phyloP scores from a whole-genome alignment of 345 rosid genomes.

The Salix viminalis region DNA sequence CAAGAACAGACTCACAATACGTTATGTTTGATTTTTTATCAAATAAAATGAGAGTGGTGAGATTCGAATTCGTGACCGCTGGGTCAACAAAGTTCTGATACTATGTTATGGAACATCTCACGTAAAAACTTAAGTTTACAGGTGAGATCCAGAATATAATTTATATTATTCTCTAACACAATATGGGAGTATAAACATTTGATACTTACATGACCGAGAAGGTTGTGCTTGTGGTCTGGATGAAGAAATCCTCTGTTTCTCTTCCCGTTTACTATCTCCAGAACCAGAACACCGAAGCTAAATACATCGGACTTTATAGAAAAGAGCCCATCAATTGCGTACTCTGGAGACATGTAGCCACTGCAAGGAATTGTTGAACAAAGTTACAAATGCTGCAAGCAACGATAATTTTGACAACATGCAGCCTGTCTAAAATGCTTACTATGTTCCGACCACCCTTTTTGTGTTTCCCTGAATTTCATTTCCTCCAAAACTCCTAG shows the following conservation, averaged over 20 bases:
- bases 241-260: slow-evolving; percentile 25
- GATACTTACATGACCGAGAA: slow-evolving; percentile 30
- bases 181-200: not conserved
- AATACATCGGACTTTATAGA: slow-evolving; percentile 31
- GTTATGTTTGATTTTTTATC: no score
- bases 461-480: slow-evolving; percentile 32
- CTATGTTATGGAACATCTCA: no score
- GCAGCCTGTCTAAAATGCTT: slow-evolving; percentile 11
- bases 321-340: slow-evolving; percentile 30
- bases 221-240: slow-evolving; percentile 23
- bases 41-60: no score
- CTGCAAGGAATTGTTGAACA: not conserved
- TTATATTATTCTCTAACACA: no score
- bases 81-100: no score
- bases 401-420: not conserved
- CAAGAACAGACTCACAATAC: no score
- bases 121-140: no score
- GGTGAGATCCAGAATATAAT: no score
- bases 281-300: slow-evolving; percentile 28
- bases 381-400: not conserved
- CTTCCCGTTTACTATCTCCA: slow-evolving; percentile 28
- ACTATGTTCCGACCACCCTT: slow-evolving; percentile 50
- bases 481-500: slow-evolving; percentile 33
- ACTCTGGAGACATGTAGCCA: slow-evolving; percentile 43
- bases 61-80: no score